Evolutionary conservation across 2,329 filamentous ascomycete species (phyloP).

Genomic region (Ophiostoma piceae): DNA sequence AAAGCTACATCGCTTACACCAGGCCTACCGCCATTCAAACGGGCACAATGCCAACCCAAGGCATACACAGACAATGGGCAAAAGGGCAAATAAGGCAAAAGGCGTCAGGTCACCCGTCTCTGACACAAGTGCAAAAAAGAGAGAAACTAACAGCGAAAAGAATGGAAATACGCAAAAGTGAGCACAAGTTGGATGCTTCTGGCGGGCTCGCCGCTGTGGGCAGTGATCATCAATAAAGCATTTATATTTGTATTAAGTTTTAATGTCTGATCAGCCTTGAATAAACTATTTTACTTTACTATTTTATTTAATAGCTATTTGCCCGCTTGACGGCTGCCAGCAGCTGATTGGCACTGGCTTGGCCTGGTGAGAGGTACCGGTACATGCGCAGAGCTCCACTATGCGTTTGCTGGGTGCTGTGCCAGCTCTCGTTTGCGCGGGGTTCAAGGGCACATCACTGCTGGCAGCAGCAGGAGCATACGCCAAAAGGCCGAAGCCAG

Average conservation of each 20-base stretch:
- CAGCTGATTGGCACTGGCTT: conserved; percentile 12
- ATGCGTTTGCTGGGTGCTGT: background rate
- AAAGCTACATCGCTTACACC: background rate
- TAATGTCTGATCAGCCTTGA: background rate
- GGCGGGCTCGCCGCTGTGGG: conserved; percentile 7
- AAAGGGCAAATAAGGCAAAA: background rate
- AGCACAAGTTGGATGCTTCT: conserved; percentile 1
- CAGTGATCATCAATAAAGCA: background rate
- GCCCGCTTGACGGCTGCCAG: conserved; percentile 5
- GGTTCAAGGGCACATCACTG: conserved; percentile 7
- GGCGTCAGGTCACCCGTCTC: background rate
- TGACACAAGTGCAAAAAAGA: background rate
- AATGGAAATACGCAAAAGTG: background rate
- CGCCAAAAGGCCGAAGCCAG: conserved; percentile 7
- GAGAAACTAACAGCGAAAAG: background rate
- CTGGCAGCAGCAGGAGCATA: background rate
- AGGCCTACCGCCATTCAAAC: background rate
- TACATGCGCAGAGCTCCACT: conserved; percentile 5
- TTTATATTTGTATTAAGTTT: background rate
- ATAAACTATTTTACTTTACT: background rate
- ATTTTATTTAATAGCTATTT: background rate
- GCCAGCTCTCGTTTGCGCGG: conserved; percentile 7
- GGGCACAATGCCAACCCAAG: background rate
- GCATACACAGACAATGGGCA: background rate
- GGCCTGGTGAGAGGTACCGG: background rate